A percentile compares a stretch with the other conserved stretches of the same genome.
Evolutionary conservation across 768 basidiomycete genomes (phyloP).

Genomic region (Kwoniella pini): DNA sequence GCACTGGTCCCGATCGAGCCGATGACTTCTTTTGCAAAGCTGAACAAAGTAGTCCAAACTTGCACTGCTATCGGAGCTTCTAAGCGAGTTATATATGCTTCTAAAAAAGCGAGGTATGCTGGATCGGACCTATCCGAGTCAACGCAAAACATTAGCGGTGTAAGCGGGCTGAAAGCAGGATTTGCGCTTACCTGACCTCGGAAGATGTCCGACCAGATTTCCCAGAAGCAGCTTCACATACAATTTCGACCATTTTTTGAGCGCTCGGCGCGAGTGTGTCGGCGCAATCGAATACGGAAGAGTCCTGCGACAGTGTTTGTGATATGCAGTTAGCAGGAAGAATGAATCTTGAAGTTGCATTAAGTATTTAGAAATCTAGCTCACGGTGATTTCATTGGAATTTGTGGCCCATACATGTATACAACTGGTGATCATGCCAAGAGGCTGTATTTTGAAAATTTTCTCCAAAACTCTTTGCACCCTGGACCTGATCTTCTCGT

Average conservation of each 20-base stretch:
- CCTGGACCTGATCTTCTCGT: slow-evolving; percentile 66
- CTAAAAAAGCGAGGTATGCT: slow-evolving; percentile 65
- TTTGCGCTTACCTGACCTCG: slow-evolving; percentile 13
- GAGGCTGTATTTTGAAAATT: slow-evolving; percentile 74
- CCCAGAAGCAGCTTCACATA: slow-evolving; percentile 67
- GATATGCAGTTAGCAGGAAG: too few species aligned
- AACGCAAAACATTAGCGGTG: too few species aligned
- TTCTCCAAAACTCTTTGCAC: slow-evolving; percentile 80
- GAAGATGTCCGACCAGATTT: slow-evolving; percentile 13
- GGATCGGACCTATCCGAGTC: slow-evolving; percentile 17
- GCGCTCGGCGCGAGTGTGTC: slow-evolving; percentile 81
- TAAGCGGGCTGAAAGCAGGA: too few species aligned
- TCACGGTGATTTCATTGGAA: slow-evolving; percentile 56
- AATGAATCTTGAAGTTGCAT: not conserved
- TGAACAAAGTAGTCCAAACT: slow-evolving; percentile 79
- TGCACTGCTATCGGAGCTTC: slow-evolving; percentile 92
- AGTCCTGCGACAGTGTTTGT: slow-evolving; percentile 33
- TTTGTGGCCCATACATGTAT: slow-evolving; percentile 72
- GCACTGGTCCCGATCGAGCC: slow-evolving; percentile 55
- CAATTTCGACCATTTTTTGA: slow-evolving; percentile 81
- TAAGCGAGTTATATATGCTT: slow-evolving; percentile 75
- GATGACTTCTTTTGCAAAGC: slow-evolving; percentile 76
- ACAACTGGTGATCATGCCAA: slow-evolving; percentile 79
- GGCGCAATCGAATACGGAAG: slow-evolving; percentile 67
- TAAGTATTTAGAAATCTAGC: not conserved